Conservation (phyloP, 352 stramenopile genomes). For the Globisporangium apiculatum region DNA sequence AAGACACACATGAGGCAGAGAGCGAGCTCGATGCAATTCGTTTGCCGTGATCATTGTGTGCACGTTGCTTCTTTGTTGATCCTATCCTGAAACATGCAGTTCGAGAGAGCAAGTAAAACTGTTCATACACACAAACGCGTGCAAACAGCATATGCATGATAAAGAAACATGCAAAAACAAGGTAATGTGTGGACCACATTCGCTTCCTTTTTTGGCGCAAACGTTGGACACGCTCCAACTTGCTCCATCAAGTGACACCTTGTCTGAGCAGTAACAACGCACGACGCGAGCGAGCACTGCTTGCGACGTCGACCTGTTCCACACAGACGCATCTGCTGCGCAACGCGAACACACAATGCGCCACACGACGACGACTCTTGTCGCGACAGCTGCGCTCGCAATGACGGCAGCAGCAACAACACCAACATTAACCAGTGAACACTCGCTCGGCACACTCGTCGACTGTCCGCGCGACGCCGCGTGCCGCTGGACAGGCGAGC, state of each 20-base stretch:
- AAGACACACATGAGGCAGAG: too few species aligned
- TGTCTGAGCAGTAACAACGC: too few species aligned
- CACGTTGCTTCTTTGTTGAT: too few species aligned
- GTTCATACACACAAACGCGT: not conserved
- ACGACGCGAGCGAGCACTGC: too few species aligned
- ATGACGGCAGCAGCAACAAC: constrained; percentile 4
- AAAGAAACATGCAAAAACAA: not conserved
- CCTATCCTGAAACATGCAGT: not conserved
- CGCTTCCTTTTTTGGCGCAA: too few species aligned
- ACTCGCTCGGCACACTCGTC: constrained; percentile 47
- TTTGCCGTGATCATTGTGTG: too few species aligned
- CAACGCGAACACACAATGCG: not conserved
- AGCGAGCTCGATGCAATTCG: too few species aligned
- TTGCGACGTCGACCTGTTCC: too few species aligned
- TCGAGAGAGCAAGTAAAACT: not conserved
- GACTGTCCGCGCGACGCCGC: constrained; percentile 26
- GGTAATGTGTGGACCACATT: too few species aligned
- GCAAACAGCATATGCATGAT: not conserved
- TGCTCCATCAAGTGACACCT: too few species aligned
- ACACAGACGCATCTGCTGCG: too few species aligned
- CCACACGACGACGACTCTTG: not conserved
- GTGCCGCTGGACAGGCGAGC: constrained; percentile 54
- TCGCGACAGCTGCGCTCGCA: constrained; percentile 2
- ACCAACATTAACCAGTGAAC: not conserved
- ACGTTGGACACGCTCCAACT: too few species aligned